These are phyloP conservation scores for Kodamaea neixiangensis DNA, from an alignment of 805 yeast genomes.

Conservation along the genomic window DNA sequence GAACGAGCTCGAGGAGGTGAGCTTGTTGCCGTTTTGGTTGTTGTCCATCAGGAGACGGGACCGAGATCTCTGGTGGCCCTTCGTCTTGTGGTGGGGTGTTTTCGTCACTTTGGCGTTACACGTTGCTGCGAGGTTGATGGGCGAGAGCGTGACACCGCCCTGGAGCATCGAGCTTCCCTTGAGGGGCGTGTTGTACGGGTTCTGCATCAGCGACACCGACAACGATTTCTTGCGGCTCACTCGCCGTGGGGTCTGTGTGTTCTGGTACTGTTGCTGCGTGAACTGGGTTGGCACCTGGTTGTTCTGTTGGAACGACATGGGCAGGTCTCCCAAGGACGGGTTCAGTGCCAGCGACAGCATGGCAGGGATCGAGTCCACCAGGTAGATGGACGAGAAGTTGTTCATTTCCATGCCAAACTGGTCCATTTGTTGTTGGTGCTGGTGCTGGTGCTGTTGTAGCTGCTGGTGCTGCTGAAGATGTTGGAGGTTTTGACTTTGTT, in stretches of 20 bases:
- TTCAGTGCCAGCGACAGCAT: constrained; percentile 36
- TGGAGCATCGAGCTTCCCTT: constrained; percentile 19
- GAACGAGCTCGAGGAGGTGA: constrained; percentile 9
- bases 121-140: constrained; percentile 21
- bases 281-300: not conserved
- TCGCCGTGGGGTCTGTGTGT: constrained; percentile 35
- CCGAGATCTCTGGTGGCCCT: constrained; percentile 42
- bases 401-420: not conserved
- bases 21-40: constrained; percentile 11
- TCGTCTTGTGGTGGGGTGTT: constrained; percentile 34
- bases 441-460: constrained; percentile 24
- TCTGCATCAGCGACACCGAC: constrained; percentile 30
- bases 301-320: constrained; percentile 21
- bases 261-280: constrained; percentile 10
- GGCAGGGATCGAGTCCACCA: constrained; percentile 38
- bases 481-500: not conserved
- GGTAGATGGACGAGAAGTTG: constrained; percentile 15
- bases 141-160: constrained; percentile 18
- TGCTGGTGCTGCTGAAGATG: not conserved
- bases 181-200: constrained; percentile 35
- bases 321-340: constrained; percentile 36
- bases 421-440: constrained; percentile 18
- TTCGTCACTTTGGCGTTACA: constrained; percentile 31
- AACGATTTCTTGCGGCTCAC: constrained; percentile 34
- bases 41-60: constrained; percentile 37